Evolutionary conservation across 176 grass and related monocot genomes (phyloP).

Genomic region (Zizania latifolia): DNA sequence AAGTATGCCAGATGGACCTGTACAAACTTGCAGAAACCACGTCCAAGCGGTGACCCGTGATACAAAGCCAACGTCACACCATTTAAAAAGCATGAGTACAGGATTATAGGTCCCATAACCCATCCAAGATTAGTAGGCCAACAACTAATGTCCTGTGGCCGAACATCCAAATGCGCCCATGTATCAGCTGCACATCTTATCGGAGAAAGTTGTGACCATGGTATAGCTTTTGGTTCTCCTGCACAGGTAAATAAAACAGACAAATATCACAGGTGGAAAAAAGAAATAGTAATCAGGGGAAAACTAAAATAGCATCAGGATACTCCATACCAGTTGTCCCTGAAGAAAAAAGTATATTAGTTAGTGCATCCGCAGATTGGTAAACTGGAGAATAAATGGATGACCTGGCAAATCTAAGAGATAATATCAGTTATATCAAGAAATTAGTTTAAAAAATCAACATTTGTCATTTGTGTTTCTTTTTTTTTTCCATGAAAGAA

Average conservation of each 20-base stretch:
- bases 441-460: background rate
- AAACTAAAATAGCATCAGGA: background rate
- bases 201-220: constrained; percentile 83
- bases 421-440: background rate
- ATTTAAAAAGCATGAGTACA: constrained; percentile 67
- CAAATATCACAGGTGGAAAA: background rate
- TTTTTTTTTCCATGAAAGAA: background rate
- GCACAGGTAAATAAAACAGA: constrained; percentile 27
- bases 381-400: constrained; percentile 62
- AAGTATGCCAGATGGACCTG: constrained; percentile 42
- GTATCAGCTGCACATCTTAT: constrained; percentile 69
- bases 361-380: constrained; percentile 51
- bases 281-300: background rate
- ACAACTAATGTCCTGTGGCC: constrained; percentile 55
- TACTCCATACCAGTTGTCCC: constrained; percentile 82
- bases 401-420: constrained; percentile 42
- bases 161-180: constrained; percentile 78
- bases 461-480: background rate
- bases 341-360: constrained; percentile 94
- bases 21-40: constrained; percentile 88
- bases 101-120: constrained; percentile 83
- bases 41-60: constrained; percentile 83
- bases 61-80: constrained; percentile 82
- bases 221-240: constrained; percentile 98
- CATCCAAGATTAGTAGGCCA: constrained; percentile 97